These are phyloP conservation scores for Diospyros kaki DNA, from an alignment of 148 eudicot genomes.

Conservation along the genomic window DNA sequence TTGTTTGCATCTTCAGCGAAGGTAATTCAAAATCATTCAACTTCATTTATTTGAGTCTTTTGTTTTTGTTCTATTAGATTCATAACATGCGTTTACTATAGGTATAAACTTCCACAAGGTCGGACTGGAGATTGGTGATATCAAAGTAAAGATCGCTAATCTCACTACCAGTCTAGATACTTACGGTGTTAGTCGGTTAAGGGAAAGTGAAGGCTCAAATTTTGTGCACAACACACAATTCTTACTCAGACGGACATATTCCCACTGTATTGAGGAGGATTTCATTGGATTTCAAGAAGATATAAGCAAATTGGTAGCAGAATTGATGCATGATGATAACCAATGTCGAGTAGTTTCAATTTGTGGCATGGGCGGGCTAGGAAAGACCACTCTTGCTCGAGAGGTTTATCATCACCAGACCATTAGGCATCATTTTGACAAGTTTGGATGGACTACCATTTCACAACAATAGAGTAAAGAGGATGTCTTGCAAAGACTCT, in stretches of 20 bases:
- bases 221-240: neutral
- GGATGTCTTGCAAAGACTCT: conserved; percentile 15
- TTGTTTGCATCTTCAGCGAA: no score
- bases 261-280: neutral
- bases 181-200: neutral
- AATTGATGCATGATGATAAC: conserved; percentile 3
- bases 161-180: neutral
- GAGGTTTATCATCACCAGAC: conserved; percentile 9
- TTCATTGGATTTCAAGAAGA: neutral
- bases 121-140: neutral
- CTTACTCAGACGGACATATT: neutral
- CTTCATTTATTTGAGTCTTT: no score
- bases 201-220: conserved; percentile 4
- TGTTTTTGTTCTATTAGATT: no score
- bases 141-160: neutral
- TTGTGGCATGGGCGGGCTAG: conserved; percentile 22
- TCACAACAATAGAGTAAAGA: conserved; percentile 18
- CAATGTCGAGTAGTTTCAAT: conserved; percentile 12
- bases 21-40: no score
- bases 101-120: neutral
- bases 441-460: conserved; percentile 21
- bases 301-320: neutral
- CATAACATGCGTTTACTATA: no score
- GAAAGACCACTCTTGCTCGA: conserved; percentile 21
- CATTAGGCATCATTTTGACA: conserved; percentile 9